Evolutionary conservation across 2,329 filamentous ascomycete genomes (phyloP).

Genomic region (Pseudogymnoascus sp.): DNA sequence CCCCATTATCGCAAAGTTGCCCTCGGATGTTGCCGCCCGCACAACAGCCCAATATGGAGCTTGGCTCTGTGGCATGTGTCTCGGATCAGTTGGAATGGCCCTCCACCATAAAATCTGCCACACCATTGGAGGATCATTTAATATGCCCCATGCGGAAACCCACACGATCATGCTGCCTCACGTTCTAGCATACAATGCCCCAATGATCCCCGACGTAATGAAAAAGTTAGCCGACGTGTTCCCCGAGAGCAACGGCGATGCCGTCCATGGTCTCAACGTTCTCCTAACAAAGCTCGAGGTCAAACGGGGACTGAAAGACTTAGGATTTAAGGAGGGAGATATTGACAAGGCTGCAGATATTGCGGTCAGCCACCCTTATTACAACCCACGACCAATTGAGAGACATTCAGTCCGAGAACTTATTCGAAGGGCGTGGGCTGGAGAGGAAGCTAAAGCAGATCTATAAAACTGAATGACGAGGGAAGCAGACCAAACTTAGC

Average conservation of each 20-base stretch:
- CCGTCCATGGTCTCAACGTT: constrained; percentile 48
- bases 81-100: constrained; percentile 53
- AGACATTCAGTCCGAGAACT: constrained; percentile 41
- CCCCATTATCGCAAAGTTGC: constrained; percentile 38
- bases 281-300: constrained; percentile 47
- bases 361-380: constrained; percentile 47
- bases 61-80: constrained; percentile 54
- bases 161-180: constrained; percentile 57
- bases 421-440: constrained; percentile 55
- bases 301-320: constrained; percentile 43
- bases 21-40: constrained; percentile 38
- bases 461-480: constrained; percentile 28
- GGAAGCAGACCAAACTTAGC: background rate
- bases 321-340: constrained; percentile 52
- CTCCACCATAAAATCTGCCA: constrained; percentile 64
- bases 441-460: constrained; percentile 47
- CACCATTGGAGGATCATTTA: constrained; percentile 54
- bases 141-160: constrained; percentile 57
- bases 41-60: constrained; percentile 54
- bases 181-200: constrained; percentile 54
- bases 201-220: constrained; percentile 45
- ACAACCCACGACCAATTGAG: constrained; percentile 50
- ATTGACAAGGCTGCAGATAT: constrained; percentile 53
- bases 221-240: constrained; percentile 43
- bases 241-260: constrained; percentile 50